Conservation (phyloP, 495 filamentous ascomycete species). For the Xylaria grammica region DNA sequence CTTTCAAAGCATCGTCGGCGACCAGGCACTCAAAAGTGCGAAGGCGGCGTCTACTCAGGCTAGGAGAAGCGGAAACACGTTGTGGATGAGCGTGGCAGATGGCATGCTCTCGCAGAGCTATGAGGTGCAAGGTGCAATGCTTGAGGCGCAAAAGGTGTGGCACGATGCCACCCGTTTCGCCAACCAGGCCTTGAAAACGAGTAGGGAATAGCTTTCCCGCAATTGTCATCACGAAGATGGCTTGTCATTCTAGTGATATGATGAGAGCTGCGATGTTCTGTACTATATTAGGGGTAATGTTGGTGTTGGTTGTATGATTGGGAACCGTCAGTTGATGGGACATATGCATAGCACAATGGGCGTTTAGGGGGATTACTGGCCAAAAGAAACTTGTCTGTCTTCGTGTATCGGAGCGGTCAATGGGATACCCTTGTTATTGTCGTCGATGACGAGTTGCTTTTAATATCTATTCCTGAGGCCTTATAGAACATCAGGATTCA, state of each 20-base stretch:
- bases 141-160: slow-evolving; percentile 59
- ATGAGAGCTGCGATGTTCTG: background rate
- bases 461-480: no score
- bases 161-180: slow-evolving; percentile 38
- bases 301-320: slow-evolving; percentile 3
- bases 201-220: slow-evolving; percentile 16
- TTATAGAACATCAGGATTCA: background rate
- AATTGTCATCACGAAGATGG: background rate
- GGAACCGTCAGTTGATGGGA: background rate
- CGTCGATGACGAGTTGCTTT: background rate
- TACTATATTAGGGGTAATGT: slow-evolving; percentile 13
- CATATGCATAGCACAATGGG: slow-evolving; percentile 14
- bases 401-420: background rate
- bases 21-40: slow-evolving; percentile 89
- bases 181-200: slow-evolving; percentile 31
- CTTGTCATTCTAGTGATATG: background rate
- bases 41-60: slow-evolving; percentile 76
- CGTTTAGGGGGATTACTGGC: slow-evolving; percentile 5
- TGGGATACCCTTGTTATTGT: slow-evolving; percentile 21
- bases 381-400: slow-evolving; percentile 7
- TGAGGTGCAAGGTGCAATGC: slow-evolving; percentile 70
- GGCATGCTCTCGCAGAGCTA: slow-evolving; percentile 78
- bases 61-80: slow-evolving; percentile 69
- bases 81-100: slow-evolving; percentile 88
- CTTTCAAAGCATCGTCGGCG: slow-evolving; percentile 83